Conservation (phyloP, 1,284 basidiomycete genomes). For the Ustilago xerochloae region DNA sequence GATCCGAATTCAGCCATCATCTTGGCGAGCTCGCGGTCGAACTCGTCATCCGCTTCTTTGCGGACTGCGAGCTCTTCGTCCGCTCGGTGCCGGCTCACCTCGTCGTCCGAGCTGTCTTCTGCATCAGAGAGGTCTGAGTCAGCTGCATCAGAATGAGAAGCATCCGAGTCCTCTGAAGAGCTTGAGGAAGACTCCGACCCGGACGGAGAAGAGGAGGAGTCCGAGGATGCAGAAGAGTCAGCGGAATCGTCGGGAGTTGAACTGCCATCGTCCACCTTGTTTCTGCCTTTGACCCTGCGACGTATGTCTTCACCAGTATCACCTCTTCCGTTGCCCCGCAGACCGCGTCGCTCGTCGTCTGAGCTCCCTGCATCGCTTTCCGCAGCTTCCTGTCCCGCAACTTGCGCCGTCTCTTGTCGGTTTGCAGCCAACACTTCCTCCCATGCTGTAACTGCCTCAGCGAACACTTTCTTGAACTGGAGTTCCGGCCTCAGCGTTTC, state of each 20-base stretch:
- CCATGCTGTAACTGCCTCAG: slow-evolving; percentile 85
- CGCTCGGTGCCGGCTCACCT: slow-evolving; percentile 53
- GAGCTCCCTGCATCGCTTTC: slow-evolving; percentile 25
- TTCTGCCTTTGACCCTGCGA: slow-evolving; percentile 74
- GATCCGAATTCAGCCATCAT: slow-evolving; percentile 78
- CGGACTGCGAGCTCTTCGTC: slow-evolving; percentile 69
- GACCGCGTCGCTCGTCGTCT: slow-evolving; percentile 40
- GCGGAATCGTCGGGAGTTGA: slow-evolving; percentile 20
- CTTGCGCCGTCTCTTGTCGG: slow-evolving; percentile 12
- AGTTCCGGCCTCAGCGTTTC: slow-evolving; percentile 71
- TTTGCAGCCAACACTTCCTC: slow-evolving; percentile 82
- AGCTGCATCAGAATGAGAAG: slow-evolving; percentile 7
- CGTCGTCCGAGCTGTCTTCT: slow-evolving; percentile 38
- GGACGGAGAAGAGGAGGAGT: slow-evolving; percentile 11
- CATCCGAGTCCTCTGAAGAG: slow-evolving; percentile 9
- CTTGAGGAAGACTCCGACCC: slow-evolving; percentile 8
- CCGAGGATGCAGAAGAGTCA: slow-evolving; percentile 8
- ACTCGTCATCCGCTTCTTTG: slow-evolving; percentile 90
- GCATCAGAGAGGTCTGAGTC: slow-evolving; percentile 19
- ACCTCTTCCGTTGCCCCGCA: slow-evolving; percentile 67
- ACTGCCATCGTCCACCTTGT: slow-evolving; percentile 70
- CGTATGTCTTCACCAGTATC: slow-evolving; percentile 71
- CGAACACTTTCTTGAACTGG: slow-evolving; percentile 76
- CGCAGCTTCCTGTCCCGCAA: slow-evolving; percentile 19
- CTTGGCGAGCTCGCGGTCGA: slow-evolving; percentile 93